Percentiles rank a stretch among this genome's conserved stretches.
phyloP scores from a whole-genome alignment of 768 basidiomycete species.

The Stropharia rugosoannulata region DNA sequence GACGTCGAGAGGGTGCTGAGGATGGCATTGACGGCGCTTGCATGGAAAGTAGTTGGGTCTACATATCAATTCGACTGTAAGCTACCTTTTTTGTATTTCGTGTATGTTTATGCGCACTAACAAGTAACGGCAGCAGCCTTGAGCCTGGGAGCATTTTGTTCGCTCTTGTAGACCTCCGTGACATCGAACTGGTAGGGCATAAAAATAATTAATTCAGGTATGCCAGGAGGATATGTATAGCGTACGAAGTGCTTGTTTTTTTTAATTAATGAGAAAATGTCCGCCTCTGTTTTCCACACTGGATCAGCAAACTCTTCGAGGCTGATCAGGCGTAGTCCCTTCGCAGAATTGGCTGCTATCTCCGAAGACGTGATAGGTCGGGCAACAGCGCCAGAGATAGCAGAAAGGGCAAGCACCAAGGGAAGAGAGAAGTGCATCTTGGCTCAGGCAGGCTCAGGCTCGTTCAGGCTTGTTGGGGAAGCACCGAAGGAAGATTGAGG shows the following conservation, averaged over 20 bases:
- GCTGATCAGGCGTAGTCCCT: slow-evolving; percentile 35
- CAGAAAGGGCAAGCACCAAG: slow-evolving; percentile 18
- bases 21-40: slow-evolving; percentile 24
- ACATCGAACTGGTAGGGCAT: slow-evolving; percentile 36
- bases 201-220: not conserved
- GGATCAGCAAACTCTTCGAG: slow-evolving; percentile 34
- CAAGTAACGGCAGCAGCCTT: slow-evolving; percentile 26
- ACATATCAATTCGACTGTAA: not conserved
- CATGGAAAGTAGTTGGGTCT: slow-evolving; percentile 33
- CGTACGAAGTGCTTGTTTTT: slow-evolving; percentile 35
- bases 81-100: too few species aligned
- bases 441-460: not conserved
- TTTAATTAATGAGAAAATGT: slow-evolving; percentile 34
- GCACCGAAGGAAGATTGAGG: not conserved
- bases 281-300: slow-evolving; percentile 40
- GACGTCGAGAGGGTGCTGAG: slow-evolving; percentile 26
- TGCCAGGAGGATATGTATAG: not conserved
- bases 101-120: slow-evolving; percentile 9
- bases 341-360: slow-evolving; percentile 29
- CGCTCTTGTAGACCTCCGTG: slow-evolving; percentile 36
- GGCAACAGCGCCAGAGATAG: slow-evolving; percentile 24
- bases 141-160: slow-evolving; percentile 20
- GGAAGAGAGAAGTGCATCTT: slow-evolving; percentile 10
- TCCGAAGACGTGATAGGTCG: slow-evolving; percentile 31
- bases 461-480: not conserved